phyloP scores from a whole-genome alignment of 257 asterid species.

The Capsicum pubescens region DNA sequence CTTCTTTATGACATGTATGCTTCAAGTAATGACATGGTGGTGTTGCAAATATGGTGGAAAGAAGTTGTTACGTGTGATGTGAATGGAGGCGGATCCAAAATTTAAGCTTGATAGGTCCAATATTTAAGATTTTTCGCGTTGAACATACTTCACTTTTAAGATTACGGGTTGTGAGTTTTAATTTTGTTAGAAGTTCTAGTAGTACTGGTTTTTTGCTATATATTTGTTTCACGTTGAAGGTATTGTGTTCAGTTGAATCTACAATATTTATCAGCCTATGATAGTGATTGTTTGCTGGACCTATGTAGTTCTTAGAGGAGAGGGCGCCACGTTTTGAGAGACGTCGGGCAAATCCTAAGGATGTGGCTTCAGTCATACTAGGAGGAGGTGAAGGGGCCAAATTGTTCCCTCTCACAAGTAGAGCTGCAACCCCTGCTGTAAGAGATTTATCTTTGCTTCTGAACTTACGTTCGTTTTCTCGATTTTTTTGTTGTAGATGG shows the following conservation, averaged over 20 bases:
- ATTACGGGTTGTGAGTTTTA: not conserved
- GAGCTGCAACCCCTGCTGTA: conserved; percentile 98
- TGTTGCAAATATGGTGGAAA: not conserved
- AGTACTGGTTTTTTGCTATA: not conserved
- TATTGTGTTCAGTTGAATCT: not conserved
- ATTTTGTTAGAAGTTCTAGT: not conserved
- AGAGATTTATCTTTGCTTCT: conserved; percentile 37
- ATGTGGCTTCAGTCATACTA: conserved; percentile 90
- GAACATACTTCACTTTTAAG: not conserved
- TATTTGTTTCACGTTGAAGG: conserved; percentile 1
- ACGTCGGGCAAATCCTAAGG: conserved; percentile 73
- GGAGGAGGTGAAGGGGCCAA: conserved; percentile 95
- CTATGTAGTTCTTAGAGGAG: conserved; percentile 53
- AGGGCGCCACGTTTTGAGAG: conserved; percentile 61
- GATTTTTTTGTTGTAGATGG: not conserved
- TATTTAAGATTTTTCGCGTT: not conserved
- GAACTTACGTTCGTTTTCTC: not conserved
- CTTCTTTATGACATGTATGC: not conserved
- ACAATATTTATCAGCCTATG: not conserved
- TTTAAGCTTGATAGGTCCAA: not conserved
- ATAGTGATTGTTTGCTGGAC: conserved; percentile 26
- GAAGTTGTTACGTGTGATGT: not conserved
- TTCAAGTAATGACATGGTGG: not conserved
- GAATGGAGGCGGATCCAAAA: not conserved
- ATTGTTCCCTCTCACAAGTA: conserved; percentile 91